A percentile compares a stretch with the other conserved stretches of the same genome.
Evolutionary conservation across 1,284 basidiomycete species (phyloP).

Genomic region (Cutaneotrichosporon sp.): DNA sequence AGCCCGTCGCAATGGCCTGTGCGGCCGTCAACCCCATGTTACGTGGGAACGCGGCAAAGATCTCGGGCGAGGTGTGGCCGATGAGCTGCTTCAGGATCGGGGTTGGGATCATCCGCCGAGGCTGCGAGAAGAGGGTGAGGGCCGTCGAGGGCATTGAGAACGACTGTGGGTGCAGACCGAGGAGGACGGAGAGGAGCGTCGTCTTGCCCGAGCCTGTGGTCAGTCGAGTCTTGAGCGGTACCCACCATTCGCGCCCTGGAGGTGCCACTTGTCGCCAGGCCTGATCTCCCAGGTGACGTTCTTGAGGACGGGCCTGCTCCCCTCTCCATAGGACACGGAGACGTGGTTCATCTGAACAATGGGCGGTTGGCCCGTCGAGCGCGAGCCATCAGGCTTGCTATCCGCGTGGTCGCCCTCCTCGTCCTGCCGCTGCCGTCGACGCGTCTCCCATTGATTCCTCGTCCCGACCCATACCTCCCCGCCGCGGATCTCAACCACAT

Average conservation of each 20-base stretch:
- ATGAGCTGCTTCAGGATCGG: constrained; percentile 57
- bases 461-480: constrained; percentile 2
- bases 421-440: background rate
- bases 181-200: constrained; percentile 83
- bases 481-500: constrained; percentile 54
- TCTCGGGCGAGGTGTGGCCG: constrained; percentile 82
- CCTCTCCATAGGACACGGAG: constrained; percentile 65
- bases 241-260: constrained; percentile 77
- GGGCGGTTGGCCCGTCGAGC: constrained; percentile 50
- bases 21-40: constrained; percentile 64
- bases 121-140: constrained; percentile 66
- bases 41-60: constrained; percentile 84
- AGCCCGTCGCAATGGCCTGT: constrained; percentile 78
- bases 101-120: constrained; percentile 62
- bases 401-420: background rate
- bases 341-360: constrained; percentile 63
- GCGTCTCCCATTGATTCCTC: background rate
- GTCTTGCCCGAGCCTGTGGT: constrained; percentile 83
- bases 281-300: constrained; percentile 73
- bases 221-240: constrained; percentile 1
- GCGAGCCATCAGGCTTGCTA: background rate
- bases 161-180: constrained; percentile 91
- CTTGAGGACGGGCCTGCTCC: constrained; percentile 61
- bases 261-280: constrained; percentile 77
- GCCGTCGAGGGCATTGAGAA: constrained; percentile 58